These are phyloP conservation scores for Naganishia randhawae DNA, from an alignment of 768 basidiomycete species.

Conservation along the genomic window DNA sequence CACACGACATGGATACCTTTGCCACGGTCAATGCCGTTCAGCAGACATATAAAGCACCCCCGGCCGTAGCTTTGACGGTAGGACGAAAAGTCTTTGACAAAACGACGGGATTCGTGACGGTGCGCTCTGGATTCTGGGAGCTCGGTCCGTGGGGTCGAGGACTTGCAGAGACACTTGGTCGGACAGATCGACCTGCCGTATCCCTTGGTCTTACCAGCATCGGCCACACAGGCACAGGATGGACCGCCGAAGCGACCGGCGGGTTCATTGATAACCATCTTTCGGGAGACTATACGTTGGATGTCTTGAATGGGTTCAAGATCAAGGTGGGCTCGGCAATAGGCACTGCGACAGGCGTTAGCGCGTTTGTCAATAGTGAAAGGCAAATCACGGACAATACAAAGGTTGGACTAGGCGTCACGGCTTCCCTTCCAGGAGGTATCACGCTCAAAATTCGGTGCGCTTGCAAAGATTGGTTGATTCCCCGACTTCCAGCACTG, in stretches of 20 bases:
- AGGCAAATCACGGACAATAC: slow-evolving; percentile 47
- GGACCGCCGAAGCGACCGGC: slow-evolving; percentile 46
- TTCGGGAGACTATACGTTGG: slow-evolving; percentile 42
- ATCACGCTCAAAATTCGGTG: slow-evolving; percentile 45
- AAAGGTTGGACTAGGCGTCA: slow-evolving; percentile 43
- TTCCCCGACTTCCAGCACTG: too few species aligned
- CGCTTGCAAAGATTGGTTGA: too few species aligned
- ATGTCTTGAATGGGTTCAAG: slow-evolving; percentile 46
- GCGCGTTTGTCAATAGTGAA: slow-evolving; percentile 47
- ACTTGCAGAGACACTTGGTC: slow-evolving; percentile 29
- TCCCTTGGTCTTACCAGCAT: slow-evolving; percentile 46
- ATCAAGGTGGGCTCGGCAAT: slow-evolving; percentile 42
- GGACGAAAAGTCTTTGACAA: slow-evolving; percentile 47
- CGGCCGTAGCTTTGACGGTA: slow-evolving; percentile 45
- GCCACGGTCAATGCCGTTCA: slow-evolving; percentile 44
- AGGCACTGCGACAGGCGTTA: slow-evolving; percentile 34
- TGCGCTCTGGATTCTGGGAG: slow-evolving; percentile 46
- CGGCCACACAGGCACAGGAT: slow-evolving; percentile 40
- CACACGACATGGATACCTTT: slow-evolving; percentile 44
- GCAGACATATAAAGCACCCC: slow-evolving; percentile 44
- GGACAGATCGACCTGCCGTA: slow-evolving; percentile 37
- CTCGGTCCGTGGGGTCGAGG: slow-evolving; percentile 48
- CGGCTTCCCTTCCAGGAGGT: slow-evolving; percentile 41
- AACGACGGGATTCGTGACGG: slow-evolving; percentile 50
- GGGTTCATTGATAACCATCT: slow-evolving; percentile 41